Base-by-base conservation (phyloP, 768 basidiomycete genomes). In the Plicaturopsis crispa region DNA sequence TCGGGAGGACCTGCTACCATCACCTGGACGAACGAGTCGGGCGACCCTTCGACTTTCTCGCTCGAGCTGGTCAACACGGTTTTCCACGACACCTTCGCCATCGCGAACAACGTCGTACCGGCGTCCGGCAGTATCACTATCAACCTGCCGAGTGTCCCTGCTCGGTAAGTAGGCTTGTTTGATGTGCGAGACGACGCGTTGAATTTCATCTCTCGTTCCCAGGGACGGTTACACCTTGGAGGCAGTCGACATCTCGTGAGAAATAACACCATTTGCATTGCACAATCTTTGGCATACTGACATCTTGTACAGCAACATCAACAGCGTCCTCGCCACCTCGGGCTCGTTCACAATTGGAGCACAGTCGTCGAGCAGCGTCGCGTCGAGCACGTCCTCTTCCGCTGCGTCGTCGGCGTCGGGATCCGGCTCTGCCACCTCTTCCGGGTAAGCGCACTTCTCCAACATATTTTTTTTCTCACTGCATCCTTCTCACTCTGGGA, bases 11-110 rank as follows among this genome's bases (percentile, higher is more conserved):
- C 33, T 0, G 48, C 67, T 10, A 74, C 68, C 14, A 45, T 81
- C 36, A 59, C 48, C 0, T 83, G 80, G 80, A 54, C 60, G 2
- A 55, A 59, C 8, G 30, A 33, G 1, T 41, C 63, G 3, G 43
- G 48, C 7, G 80, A 84, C 46, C 62, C 73, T 59, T 63, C 35
- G 0, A 36, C 40, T 4, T 75, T 70, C 49, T 60, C 69, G 14
- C 23, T 81, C 12, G 64, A 73, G 53, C 56, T 83, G 39, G 36
- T 46, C 34, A 76, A 79, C 55, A 13, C 47, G 0, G 17, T 20
- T 1, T 83, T 82, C 68, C 61, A 80, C 59, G 56, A 73, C 39
- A 38, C 62, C 0, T 73, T 67, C 34, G 78, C 71, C 33, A 65
- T 84, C 39, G 70, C 66, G 10, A 78, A 70, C 64, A 75, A 73